Conservation (phyloP, 176 grass and related monocot genomes). For the Metroxylon sagu region DNA sequence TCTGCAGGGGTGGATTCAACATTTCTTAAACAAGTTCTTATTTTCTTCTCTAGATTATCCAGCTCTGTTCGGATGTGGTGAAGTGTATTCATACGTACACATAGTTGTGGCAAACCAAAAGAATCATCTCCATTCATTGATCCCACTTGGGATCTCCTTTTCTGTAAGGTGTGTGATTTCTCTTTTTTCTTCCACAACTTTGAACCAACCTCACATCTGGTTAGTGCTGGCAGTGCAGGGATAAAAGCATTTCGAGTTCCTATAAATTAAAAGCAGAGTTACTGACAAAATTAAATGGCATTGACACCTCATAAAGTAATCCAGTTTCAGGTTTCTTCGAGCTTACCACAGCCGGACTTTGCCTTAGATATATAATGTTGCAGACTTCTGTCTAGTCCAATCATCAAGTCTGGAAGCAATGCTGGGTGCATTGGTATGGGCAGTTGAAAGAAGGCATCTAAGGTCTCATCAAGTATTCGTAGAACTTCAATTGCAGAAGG, state of each 20-base stretch:
- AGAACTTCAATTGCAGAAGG: constrained; percentile 87
- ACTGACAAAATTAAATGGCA: no score
- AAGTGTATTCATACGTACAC: constrained; percentile 81
- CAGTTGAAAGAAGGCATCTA: constrained; percentile 90
- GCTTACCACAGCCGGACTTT: constrained; percentile 95
- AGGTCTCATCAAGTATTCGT: constrained; percentile 76
- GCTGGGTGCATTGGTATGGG: constrained; percentile 89
- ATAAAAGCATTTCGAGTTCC: constrained; percentile 71
- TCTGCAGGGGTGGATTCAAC: constrained; percentile 89
- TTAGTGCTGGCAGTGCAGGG: constrained; percentile 68
- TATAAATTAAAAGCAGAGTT: constrained; percentile 17
- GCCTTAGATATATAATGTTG: constrained; percentile 81
- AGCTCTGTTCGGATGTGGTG: constrained; percentile 68
- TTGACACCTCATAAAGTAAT: not conserved
- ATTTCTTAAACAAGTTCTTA: constrained; percentile 83
- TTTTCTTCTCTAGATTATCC: constrained; percentile 90
- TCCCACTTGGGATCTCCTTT: constrained; percentile 56
- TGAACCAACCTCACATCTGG: constrained; percentile 88
- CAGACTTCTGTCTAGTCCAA: constrained; percentile 73
- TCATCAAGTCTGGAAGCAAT: constrained; percentile 71
- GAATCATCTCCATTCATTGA: constrained; percentile 49
- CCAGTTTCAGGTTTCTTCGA: constrained; percentile 15
- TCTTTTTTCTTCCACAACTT: constrained; percentile 91
- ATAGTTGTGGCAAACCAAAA: constrained; percentile 66
- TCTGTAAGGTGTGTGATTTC: constrained; percentile 59